Evolutionary conservation across 2,329 filamentous ascomycete species (phyloP).

Genomic region (Periconia sp.): DNA sequence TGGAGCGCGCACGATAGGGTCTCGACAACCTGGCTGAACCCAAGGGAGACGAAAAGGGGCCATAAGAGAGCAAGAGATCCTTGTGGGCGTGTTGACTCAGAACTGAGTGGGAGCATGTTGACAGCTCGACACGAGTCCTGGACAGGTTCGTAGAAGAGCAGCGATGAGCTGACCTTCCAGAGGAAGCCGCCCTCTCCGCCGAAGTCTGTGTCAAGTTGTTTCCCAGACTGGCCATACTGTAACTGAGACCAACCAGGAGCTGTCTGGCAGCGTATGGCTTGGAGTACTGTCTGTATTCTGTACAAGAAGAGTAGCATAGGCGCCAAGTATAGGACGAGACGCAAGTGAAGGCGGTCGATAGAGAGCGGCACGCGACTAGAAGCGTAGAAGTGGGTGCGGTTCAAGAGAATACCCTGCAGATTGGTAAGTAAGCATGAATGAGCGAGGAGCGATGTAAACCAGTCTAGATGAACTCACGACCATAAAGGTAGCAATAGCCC

Average conservation of each 20-base stretch:
- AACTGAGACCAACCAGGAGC: slow-evolving; percentile 49
- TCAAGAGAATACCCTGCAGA: slow-evolving; percentile 75
- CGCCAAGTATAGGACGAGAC: slow-evolving; percentile 35
- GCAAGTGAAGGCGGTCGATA: slow-evolving; percentile 65
- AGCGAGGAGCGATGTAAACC: background rate
- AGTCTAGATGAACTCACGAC: slow-evolving; percentile 54
- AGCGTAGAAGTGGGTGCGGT: slow-evolving; percentile 91
- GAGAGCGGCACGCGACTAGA: slow-evolving; percentile 80
- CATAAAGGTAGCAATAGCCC: slow-evolving; percentile 85
- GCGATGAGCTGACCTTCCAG: slow-evolving; percentile 68
- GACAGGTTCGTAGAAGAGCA: slow-evolving; percentile 76
- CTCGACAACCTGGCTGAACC: slow-evolving; percentile 82
- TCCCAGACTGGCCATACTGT: slow-evolving; percentile 49
- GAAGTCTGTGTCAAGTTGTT: slow-evolving; percentile 49
- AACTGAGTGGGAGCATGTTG: slow-evolving; percentile 64
- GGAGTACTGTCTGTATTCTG: slow-evolving; percentile 71
- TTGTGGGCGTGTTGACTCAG: slow-evolving; percentile 57
- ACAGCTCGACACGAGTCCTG: slow-evolving; percentile 73
- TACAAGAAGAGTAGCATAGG: slow-evolving; percentile 42
- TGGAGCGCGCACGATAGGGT: slow-evolving; percentile 86
- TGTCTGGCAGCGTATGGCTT: slow-evolving; percentile 91
- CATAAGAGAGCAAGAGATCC: slow-evolving; percentile 79
- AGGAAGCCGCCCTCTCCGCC: slow-evolving; percentile 66
- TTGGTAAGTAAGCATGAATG: slow-evolving; percentile 1
- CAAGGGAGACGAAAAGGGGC: slow-evolving; percentile 71